phyloP scores from a whole-genome alignment of 2,329 filamentous ascomycete species.

The Paraconiothyrium brasiliense region DNA sequence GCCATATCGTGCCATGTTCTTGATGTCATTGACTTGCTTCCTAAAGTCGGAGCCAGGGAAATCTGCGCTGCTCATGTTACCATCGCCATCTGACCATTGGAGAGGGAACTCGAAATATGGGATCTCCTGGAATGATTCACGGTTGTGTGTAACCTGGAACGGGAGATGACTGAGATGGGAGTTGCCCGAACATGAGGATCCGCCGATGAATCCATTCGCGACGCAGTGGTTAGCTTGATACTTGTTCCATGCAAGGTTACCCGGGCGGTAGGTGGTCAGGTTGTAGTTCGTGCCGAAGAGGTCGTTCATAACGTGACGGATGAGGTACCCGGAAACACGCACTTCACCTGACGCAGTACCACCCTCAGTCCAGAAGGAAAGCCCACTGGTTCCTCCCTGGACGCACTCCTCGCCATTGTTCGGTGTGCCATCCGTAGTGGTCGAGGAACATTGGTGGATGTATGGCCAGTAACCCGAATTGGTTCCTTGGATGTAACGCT shows the following conservation, averaged over 20 bases:
- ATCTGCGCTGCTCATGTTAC: constrained; percentile 20
- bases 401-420: constrained; percentile 11
- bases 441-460: constrained; percentile 10
- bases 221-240: constrained; percentile 18
- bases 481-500: constrained; percentile 10
- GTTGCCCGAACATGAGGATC: constrained; percentile 17
- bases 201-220: constrained; percentile 15
- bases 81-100: constrained; percentile 20
- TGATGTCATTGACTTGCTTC: constrained; percentile 16
- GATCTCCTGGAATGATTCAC: constrained; percentile 15
- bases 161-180: constrained; percentile 17
- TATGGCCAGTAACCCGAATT: constrained; percentile 9
- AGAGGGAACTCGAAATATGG: constrained; percentile 20
- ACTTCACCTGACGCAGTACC: constrained; percentile 18
- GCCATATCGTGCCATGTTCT: constrained; percentile 17
- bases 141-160: constrained; percentile 19
- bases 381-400: constrained; percentile 17
- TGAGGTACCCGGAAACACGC: constrained; percentile 12
- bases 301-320: constrained; percentile 13
- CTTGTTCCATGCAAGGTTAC: constrained; percentile 18
- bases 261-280: constrained; percentile 18
- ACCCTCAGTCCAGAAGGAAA: constrained; percentile 16
- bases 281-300: constrained; percentile 16
- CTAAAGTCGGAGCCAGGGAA: constrained; percentile 18
- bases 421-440: constrained; percentile 10